phyloP scores from a whole-genome alignment of 176 grass and related monocot species.

The Ampelocalamus luodianensis region DNA sequence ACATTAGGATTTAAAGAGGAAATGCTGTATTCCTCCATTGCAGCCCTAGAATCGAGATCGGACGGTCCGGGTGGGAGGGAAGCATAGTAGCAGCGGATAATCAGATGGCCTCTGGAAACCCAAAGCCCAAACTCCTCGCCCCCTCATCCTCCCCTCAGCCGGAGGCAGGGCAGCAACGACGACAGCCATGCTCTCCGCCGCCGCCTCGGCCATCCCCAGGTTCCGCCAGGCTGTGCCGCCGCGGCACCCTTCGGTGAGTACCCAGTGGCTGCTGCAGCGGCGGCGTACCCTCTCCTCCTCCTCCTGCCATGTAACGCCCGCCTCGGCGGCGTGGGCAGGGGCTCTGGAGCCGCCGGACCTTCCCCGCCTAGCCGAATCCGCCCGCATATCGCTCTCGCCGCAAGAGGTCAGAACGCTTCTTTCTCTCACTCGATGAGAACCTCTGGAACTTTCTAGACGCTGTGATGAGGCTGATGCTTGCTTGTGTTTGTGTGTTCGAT shows the following conservation, averaged over 20 bases:
- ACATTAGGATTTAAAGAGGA: neutral
- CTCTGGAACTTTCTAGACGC: neutral
- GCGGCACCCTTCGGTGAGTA: neutral
- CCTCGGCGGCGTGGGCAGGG: slow-evolving; percentile 39
- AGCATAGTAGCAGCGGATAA: neutral
- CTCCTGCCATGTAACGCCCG: neutral
- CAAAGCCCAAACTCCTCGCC: neutral
- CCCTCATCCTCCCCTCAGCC: too few species aligned
- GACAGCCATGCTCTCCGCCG: slow-evolving; percentile 56
- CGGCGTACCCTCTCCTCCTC: slow-evolving; percentile 27
- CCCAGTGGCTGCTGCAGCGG: neutral
- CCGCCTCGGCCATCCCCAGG: slow-evolving; percentile 48
- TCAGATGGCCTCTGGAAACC: neutral
- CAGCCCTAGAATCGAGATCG: neutral
- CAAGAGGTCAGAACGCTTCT: slow-evolving; percentile 49
- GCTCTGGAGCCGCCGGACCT: slow-evolving; percentile 74
- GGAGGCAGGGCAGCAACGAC: too few species aligned
- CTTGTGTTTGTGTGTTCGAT: slow-evolving; percentile 25
- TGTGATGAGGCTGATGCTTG: slow-evolving; percentile 25
- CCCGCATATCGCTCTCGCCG: slow-evolving; percentile 79
- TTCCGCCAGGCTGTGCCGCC: slow-evolving; percentile 46
- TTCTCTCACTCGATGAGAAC: neutral
- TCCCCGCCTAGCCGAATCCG: slow-evolving; percentile 63
- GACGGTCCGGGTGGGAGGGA: neutral
- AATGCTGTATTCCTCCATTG: neutral